Evolutionary conservation across 2,329 filamentous ascomycete genomes (phyloP), one percentile per base, ranked within the genome.

Genomic region (Colletotrichum godetiae): DNA sequence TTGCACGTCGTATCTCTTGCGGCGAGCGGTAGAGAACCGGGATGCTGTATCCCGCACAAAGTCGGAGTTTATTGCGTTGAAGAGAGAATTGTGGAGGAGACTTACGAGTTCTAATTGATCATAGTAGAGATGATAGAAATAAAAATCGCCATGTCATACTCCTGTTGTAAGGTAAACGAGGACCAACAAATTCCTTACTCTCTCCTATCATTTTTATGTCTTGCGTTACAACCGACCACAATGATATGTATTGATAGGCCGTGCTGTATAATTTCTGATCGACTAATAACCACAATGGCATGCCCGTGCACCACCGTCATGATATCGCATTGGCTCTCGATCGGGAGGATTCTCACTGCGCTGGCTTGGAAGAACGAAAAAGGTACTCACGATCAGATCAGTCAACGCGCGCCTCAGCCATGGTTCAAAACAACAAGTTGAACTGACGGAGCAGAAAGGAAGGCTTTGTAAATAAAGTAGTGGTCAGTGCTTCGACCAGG

Each of bases 21-120:
- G 64, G 57, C n/a, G 64, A n/a, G 64, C 64, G 5, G 64, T 67
- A 13, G 64, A 59, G 55, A 67, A 59, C 49, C 15, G 55, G 19
- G 63, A 66, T 29, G 64, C 64, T 0, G 64, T 67, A 12, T 67
- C 55, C 1, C 64, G 64, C 5, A 67, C 64, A 0, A 59, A 59
- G n/a, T 67, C 64, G 10, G 53, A 67, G 8, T 67, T 59, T 2
- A 24, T 1, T 1, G 64, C 53, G 55, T 31, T 67, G 55, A 67
- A 67, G 37, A 31, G 13, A 5, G 64, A 67, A 27, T 19, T 67
- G 3, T 49, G 42, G 27, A 49, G 55, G 64, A 58, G 64, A 13
- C 1, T 55, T 24, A 8, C 11, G 5, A 6, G 22, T 27, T 55
- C 52, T 24, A 55, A 24, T 6, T 55, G 22, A 55, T 22, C 11